phyloP scores from a whole-genome alignment of 805 yeast genomes.

The Schwanniomyces occidentalis region DNA sequence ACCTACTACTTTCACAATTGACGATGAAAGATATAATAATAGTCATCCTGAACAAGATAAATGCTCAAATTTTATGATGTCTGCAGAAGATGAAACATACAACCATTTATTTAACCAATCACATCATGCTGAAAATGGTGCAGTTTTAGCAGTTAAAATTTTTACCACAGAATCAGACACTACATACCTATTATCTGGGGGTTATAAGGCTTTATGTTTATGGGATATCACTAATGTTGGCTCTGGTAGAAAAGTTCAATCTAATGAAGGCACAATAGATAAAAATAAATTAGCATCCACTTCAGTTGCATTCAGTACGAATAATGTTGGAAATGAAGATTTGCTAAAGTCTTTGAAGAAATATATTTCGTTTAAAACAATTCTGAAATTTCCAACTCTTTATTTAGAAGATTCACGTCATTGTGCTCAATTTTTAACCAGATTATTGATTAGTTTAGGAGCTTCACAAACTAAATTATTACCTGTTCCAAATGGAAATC shows the following conservation, averaged over 20 bases:
- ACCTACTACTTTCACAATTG: constrained; percentile 3
- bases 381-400: constrained; percentile 69
- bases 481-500: constrained; percentile 78
- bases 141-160: constrained; percentile 57
- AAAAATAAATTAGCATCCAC: constrained; percentile 1
- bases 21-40: constrained; percentile 9
- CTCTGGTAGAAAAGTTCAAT: constrained; percentile 1
- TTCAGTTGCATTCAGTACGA: too few relatives aligned
- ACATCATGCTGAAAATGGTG: constrained; percentile 34
- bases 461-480: constrained; percentile 65
- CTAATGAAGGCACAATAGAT: constrained; percentile 1
- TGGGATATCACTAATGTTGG: constrained; percentile 57
- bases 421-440: constrained; percentile 76
- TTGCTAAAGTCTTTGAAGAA: constrained; percentile 62
- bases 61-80: constrained; percentile 9
- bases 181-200: constrained; percentile 63
- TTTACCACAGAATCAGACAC: constrained; percentile 37
- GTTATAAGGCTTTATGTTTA: constrained; percentile 66
- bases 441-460: constrained; percentile 66
- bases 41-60: constrained; percentile 5
- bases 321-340: constrained; percentile 55
- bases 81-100: constrained; percentile 10
- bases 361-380: constrained; percentile 70
- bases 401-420: constrained; percentile 78
- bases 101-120: constrained; percentile 10